Base-by-base conservation (phyloP, 1,139 yeast genomes). In the Magnusiomyces sp. region DNA sequence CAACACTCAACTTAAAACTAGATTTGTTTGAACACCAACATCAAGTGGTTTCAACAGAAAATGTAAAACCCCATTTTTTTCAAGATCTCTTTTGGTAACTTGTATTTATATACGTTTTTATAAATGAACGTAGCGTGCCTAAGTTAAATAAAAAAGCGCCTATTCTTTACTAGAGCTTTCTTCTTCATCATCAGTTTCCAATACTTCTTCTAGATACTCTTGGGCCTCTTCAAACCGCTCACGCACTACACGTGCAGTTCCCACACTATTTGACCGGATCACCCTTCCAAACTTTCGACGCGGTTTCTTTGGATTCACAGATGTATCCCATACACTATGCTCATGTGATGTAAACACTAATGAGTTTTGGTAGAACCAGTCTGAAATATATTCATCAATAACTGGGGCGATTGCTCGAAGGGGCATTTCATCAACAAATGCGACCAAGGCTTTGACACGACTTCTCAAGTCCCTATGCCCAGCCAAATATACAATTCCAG, bases 231-330 rank as follows among this genome's bases (percentile, higher is more conserved):
- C 89, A 58, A 86, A 85, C 61, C 89, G 73, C 63, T 88, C 97
- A 55, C 81, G 81, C 37, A 87, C 76, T 20, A 87, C 80, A 53
- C 85, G 86, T 67, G 80, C 84, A 54, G 89, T 65, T 1, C 94
- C 92, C 59, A 83, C 50, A 17, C 74, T 71, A 42, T 80, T 79
- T 13, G 92, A 77, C 59, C 82, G 80, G 50, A 89, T 68, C 2
- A 92, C 96, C 52, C 96, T 75, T 23, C 98, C 98, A 63, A 83
- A 88, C 66, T 88, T 89, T 62, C 88, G 79, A 62, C 97, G 77
- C 39, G 96, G 96, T 61, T 83, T 77, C 62, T 86, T 88, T 45
- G 73, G 73, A 47, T 73, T 76, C 48, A 74, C 73, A 43, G 69
- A 71, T 6, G 66, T 65, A 47, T 68, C 83, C 95, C 95, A 89